These are phyloP conservation scores for Daucus carota DNA, from an alignment of 129 eudicot species.

Conservation along the genomic window DH1_v3.0 NC_030389.2:15529001-15529500, in stretches of 20 bases:
- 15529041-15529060: conserved; percentile 29
- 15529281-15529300: conserved; percentile 41
- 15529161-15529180: too few species aligned
- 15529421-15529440: conserved; percentile 52
- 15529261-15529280: conserved; percentile 26
- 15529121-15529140: too few species aligned
- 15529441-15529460: conserved; percentile 52
- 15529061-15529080: conserved; percentile 21
- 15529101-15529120: too few species aligned
- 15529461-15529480: conserved; percentile 32
- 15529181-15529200: too few species aligned
- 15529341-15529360: conserved; percentile 41
- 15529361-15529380: too few species aligned
- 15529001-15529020: conserved; percentile 36
- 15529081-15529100: too few species aligned
- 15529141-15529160: too few species aligned
- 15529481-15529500: conserved; percentile 45
- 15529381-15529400: conserved; percentile 40
- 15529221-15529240: too few species aligned
- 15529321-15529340: conserved; percentile 45
- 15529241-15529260: too few species aligned
- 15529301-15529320: conserved; percentile 32
- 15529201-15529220: too few species aligned
- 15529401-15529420: conserved; percentile 34
- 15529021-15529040: conserved; percentile 42